Conservation (phyloP, 2,329 filamentous ascomycete genomes). For the Colletotrichum australisinense region DNA sequence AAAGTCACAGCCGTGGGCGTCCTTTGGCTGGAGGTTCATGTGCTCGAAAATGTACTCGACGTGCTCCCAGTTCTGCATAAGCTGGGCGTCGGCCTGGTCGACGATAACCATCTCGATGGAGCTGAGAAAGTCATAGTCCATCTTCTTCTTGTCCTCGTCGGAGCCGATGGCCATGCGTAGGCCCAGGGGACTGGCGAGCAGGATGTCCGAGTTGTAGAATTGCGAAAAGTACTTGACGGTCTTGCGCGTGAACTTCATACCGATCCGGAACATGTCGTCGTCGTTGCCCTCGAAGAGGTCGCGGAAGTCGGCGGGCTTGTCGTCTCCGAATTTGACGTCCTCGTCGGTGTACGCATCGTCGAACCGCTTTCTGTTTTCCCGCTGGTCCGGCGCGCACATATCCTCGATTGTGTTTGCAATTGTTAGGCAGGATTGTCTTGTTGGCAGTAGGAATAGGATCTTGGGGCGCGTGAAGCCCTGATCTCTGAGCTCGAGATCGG, state of each 20-base stretch:
- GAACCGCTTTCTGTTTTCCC: conserved; percentile 95
- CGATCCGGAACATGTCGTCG: conserved; percentile 95
- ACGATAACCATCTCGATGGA: conserved; percentile 92
- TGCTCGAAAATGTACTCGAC: conserved; percentile 92
- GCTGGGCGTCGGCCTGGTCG: conserved; percentile 91
- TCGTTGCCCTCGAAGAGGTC: conserved; percentile 95
- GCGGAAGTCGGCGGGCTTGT: conserved; percentile 87
- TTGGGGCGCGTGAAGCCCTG: conserved; percentile 97
- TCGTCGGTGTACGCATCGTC: conserved; percentile 82
- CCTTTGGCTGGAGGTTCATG: conserved; percentile 89
- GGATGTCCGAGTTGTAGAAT: conserved; percentile 97
- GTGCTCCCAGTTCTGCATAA: conserved; percentile 99
- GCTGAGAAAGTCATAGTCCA: conserved; percentile 90
- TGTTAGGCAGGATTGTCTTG: conserved; percentile 84
- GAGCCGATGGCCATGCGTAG: conserved; percentile 91
- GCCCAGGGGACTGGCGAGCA: conserved; percentile 90
- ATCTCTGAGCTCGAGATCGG: conserved; percentile 82
- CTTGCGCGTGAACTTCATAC: conserved; percentile 97
- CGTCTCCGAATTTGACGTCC: conserved; percentile 74
- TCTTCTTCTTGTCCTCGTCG: conserved; percentile 69
- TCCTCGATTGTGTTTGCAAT: conserved; percentile 82
- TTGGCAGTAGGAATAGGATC: conserved; percentile 89
- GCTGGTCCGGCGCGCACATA: conserved; percentile 85
- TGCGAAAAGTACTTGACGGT: conserved; percentile 94
- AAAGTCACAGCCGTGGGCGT: conserved; percentile 93